Percentiles rank a stretch among this genome's conserved stretches.
Evolutionary conservation across 371 early-diverging fungal genomes (phyloP).

Genomic region (Haplosporangium sp.): DNA sequence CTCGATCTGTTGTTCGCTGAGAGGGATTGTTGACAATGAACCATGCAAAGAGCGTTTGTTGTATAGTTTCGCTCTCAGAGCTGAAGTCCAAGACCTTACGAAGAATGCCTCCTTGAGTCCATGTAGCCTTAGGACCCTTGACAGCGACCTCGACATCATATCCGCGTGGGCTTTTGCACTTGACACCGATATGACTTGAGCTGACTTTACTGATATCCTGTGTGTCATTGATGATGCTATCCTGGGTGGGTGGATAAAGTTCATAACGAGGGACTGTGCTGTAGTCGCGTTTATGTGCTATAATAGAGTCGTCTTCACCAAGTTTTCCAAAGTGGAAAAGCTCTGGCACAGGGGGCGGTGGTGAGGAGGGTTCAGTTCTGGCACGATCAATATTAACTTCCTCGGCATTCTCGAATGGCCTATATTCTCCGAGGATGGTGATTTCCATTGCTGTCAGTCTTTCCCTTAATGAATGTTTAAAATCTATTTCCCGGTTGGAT

Average conservation of each 20-base stretch:
- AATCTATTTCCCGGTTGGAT: background rate
- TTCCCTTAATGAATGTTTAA: background rate
- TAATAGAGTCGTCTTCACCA: background rate
- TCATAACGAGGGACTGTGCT: constrained; percentile 14
- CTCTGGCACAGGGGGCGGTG: background rate
- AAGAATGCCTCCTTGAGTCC: constrained; percentile 60
- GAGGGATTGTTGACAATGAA: constrained; percentile 51
- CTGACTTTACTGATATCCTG: background rate
- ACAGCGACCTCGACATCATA: constrained; percentile 62
- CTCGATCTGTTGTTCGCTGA: constrained; percentile 14
- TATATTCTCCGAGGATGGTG: constrained; percentile 38
- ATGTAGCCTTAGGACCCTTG: constrained; percentile 60
- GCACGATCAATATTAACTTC: background rate
- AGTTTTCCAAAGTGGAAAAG: background rate
- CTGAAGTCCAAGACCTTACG: constrained; percentile 58
- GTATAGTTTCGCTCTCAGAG: constrained; percentile 54
- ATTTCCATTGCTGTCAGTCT: constrained; percentile 30
- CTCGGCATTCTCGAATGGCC: constrained; percentile 21
- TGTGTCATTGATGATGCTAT: constrained; percentile 26
- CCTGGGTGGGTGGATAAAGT: constrained; percentile 38
- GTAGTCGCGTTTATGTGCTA: background rate
- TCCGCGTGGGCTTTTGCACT: constrained; percentile 15
- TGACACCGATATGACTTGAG: background rate
- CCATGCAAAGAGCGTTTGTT: constrained; percentile 63
- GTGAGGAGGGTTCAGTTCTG: background rate